Evolutionary conservation across 2,329 filamentous ascomycete species (phyloP).

Genomic region (Elsinoe batatas): DNA sequence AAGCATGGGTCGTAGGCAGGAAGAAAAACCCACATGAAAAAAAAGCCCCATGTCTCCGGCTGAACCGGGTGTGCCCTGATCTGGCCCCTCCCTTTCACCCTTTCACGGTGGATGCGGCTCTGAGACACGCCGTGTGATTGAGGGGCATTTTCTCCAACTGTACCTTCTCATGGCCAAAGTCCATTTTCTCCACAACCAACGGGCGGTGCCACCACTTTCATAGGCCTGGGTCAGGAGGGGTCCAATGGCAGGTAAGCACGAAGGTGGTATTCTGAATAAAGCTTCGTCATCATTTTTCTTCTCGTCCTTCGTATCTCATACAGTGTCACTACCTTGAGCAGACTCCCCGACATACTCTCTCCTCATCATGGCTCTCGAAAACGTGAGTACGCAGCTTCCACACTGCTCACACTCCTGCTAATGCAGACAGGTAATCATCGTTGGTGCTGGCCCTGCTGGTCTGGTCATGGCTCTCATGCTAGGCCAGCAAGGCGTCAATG

Average conservation of each 20-base stretch:
- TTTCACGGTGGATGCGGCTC: not conserved
- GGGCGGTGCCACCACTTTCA: not conserved
- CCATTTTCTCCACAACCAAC: conserved; percentile 8
- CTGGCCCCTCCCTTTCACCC: not conserved
- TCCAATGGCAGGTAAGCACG: not conserved
- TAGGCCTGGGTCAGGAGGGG: not conserved
- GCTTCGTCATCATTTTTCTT: not conserved
- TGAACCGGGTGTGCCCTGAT: conserved; percentile 3
- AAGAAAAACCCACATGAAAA: not conserved
- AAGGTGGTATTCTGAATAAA: not conserved
- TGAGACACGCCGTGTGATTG: conserved; percentile 6
- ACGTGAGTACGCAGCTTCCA: not conserved
- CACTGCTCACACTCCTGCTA: not conserved
- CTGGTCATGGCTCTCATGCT: conserved; percentile 38
- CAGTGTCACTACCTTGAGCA: not conserved
- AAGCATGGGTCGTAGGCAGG: not conserved
- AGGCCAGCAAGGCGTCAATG: conserved; percentile 42
- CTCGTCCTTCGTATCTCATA: not conserved
- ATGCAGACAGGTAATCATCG: conserved; percentile 15
- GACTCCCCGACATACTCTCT: not conserved
- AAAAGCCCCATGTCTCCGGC: not conserved
- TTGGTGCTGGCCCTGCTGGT: conserved; percentile 26
- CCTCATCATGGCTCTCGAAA: not conserved
- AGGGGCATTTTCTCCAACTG: conserved; percentile 11
- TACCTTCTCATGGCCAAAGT: not conserved